These are phyloP conservation scores for Talaromyces sp. DNA, from an alignment of 2,329 filamentous ascomycete species.

Conservation along the genomic window DNA sequence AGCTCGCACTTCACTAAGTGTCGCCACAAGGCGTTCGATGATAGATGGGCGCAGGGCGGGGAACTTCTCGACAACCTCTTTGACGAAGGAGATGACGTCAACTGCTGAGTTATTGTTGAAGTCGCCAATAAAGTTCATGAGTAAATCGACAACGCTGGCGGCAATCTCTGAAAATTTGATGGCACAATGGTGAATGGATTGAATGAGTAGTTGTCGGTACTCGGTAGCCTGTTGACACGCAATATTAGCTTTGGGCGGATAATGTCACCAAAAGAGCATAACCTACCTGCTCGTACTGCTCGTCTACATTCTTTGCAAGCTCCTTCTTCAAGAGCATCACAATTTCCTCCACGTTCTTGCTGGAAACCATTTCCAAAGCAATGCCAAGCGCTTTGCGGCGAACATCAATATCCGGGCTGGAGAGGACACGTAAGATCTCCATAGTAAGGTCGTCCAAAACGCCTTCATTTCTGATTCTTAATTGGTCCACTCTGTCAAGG, in stretches of 20 bases:
- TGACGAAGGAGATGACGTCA: constrained; percentile 97
- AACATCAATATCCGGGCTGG: constrained; percentile 93
- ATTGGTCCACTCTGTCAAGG: constrained; percentile 82
- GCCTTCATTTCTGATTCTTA: constrained; percentile 82
- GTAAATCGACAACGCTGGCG: constrained; percentile 87
- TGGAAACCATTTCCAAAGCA: constrained; percentile 95
- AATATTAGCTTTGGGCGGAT: neutral
- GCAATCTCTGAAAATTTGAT: constrained; percentile 99
- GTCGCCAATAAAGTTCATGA: constrained; percentile 99
- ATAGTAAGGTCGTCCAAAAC: constrained; percentile 91
- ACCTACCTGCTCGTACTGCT: constrained; percentile 85
- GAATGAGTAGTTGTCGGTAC: constrained; percentile 90
- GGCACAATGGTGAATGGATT: constrained; percentile 95
- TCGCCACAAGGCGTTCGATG: constrained; percentile 80
- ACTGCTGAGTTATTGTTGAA: constrained; percentile 96
- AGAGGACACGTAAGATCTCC: constrained; percentile 92
- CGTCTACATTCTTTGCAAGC: constrained; percentile 92
- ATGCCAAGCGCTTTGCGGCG: constrained; percentile 85
- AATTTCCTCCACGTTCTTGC: constrained; percentile 97
- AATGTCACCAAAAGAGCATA: constrained; percentile 14
- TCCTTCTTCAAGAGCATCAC: constrained; percentile 96
- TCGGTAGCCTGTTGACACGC: constrained; percentile 64
- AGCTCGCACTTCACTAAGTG: constrained; percentile 85
- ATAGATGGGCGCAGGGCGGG: constrained; percentile 83
- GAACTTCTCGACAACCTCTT: constrained; percentile 98